Evolutionary conservation across 2,329 filamentous ascomycete genomes (phyloP).

Genomic region (Stachybotrys chlorohalonatus): DNA sequence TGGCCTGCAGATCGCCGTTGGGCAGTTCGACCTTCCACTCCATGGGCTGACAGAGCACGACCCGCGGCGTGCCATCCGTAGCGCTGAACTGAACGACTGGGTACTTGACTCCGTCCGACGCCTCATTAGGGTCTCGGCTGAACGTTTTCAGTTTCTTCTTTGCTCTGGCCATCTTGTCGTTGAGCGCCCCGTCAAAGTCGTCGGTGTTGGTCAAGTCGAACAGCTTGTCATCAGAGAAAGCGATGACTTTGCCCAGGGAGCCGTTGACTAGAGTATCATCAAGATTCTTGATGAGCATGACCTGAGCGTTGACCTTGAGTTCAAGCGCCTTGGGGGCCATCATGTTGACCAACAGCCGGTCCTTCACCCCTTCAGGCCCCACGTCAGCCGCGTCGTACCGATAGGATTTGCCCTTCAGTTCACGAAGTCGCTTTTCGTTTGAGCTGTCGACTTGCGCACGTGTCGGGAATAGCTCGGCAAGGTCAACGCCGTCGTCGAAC

Average conservation of each 20-base stretch:
- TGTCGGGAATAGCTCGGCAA: slow-evolving; percentile 87
- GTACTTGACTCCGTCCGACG: slow-evolving; percentile 50
- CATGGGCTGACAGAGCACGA: slow-evolving; percentile 73
- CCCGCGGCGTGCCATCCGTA: slow-evolving; percentile 55
- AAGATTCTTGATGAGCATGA: slow-evolving; percentile 99
- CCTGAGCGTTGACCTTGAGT: slow-evolving; percentile 86
- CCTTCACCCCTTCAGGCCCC: slow-evolving; percentile 56
- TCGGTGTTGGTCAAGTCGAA: slow-evolving; percentile 30
- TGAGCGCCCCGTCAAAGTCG: slow-evolving; percentile 32
- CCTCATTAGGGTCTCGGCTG: slow-evolving; percentile 29
- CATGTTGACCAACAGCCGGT: slow-evolving; percentile 77
- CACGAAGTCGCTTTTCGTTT: slow-evolving; percentile 65
- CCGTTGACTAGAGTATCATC: slow-evolving; percentile 92
- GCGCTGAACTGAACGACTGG: slow-evolving; percentile 80
- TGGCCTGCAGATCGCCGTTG: slow-evolving; percentile 86
- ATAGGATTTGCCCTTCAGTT: slow-evolving; percentile 58
- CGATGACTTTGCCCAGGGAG: slow-evolving; percentile 72
- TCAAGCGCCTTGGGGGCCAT: slow-evolving; percentile 80
- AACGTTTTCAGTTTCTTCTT: slow-evolving; percentile 49
- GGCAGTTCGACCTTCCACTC: slow-evolving; percentile 97
- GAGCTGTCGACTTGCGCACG: slow-evolving; percentile 81
- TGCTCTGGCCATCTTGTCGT: slow-evolving; percentile 32
- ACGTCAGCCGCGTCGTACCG: slow-evolving; percentile 73
- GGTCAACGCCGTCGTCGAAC: slow-evolving; percentile 61
- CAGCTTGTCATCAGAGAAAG: slow-evolving; percentile 28